Base-by-base conservation (phyloP, 202 grass and related monocot genomes). In the Thinopyrum obtusiflorum region DNA sequence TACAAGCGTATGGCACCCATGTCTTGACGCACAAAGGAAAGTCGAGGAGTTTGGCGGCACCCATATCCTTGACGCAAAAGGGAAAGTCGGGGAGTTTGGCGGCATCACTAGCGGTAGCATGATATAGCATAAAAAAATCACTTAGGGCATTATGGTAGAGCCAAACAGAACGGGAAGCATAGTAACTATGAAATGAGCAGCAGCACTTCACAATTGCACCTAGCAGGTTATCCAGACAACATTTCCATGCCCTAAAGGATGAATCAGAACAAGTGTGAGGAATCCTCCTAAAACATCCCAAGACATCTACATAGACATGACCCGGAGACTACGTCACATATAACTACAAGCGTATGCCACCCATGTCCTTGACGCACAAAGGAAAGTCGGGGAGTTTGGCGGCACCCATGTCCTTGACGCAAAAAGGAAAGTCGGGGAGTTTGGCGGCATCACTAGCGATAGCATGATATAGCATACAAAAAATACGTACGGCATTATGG, bases 191-290 rank as follows among this genome's bases (percentile, higher is more conserved):
- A 66, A 80, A 79, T 88, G 2, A 44, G 33, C 32, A 80, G 77
- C n/a, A 85, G 15, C 4, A 68, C 33, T 32, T n/a, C n/a, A n/a
- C n/a, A n/a, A n/a, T n/a, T 53, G 6, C 29, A 44, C 29, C 31
- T 31, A 78, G 55, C 74, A 79, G 36, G 23, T 32, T 18, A 71
- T 29, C 40, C 29, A 53, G 44, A 55, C 17, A 18, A 28, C 39
- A 73, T 73, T 57, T 65, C 5, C 40, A 65, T 65, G 65, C 39
- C 29, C 51, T 83, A 79, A 73, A 51, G 68, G 23, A 87, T 7
- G 32, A 79, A 64, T 21, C 36, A 12, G 61, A 61, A 6, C 18
- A 76, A 35, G 17, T 21, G 33, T 73, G 24, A 78, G 21, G 10
- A 24, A 23, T 64, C 18, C 9, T 65, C 83, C 72, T 78, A 77